Evolutionary conservation across 2,329 filamentous ascomycete genomes (phyloP).

Genomic region (Sclerotinia subarctica): DNA sequence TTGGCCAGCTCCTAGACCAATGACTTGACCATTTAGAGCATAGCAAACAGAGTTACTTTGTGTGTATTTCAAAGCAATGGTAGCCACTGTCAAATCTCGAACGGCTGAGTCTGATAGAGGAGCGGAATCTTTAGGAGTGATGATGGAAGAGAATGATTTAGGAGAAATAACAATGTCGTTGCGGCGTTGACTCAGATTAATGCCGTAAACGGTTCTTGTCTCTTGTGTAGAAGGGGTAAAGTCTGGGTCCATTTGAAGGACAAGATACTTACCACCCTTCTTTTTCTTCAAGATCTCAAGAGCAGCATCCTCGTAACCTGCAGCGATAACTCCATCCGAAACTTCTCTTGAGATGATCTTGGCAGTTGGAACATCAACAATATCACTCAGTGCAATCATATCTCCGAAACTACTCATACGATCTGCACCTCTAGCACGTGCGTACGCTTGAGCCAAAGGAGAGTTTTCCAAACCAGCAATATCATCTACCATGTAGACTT

Average conservation of each 20-base stretch:
- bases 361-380: constrained; percentile 88
- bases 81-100: constrained; percentile 89
- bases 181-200: constrained; percentile 84
- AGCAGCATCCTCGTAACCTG: constrained; percentile 79
- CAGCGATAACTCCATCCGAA: constrained; percentile 93
- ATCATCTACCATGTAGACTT: constrained; percentile 98
- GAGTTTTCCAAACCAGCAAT: constrained; percentile 86
- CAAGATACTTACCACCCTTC: constrained; percentile 95
- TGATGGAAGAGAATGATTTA: constrained; percentile 77
- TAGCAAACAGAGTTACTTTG: constrained; percentile 99
- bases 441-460: constrained; percentile 87
- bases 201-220: constrained; percentile 83
- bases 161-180: constrained; percentile 88
- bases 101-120: constrained; percentile 76
- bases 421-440: constrained; percentile 90
- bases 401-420: constrained; percentile 99
- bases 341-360: constrained; percentile 98
- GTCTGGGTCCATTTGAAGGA: constrained; percentile 88
- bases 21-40: constrained; percentile 85
- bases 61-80: constrained; percentile 97
- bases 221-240: constrained; percentile 75
- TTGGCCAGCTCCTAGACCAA: constrained; percentile 93
- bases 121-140: constrained; percentile 77
- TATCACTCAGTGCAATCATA: constrained; percentile 86
- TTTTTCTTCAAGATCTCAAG: constrained; percentile 94